Conservation (phyloP, 495 filamentous ascomycete genomes). For the Trichocladium uniseriatum region DNA sequence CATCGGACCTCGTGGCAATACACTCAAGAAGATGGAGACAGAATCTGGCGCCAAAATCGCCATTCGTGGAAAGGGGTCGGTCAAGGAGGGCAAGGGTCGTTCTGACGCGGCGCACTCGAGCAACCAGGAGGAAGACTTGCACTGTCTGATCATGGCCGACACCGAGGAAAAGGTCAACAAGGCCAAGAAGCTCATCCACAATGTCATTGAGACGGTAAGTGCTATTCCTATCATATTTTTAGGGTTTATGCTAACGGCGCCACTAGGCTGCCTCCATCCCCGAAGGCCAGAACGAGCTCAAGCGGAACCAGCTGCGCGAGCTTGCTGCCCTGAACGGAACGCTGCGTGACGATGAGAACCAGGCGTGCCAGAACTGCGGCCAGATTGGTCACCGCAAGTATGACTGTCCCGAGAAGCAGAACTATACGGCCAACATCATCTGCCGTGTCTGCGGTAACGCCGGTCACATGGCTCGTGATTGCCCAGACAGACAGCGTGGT, state of each 20-base stretch:
- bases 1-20: constrained; percentile 99
- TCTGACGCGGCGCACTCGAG: constrained; percentile 97
- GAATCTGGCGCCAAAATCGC: constrained; percentile 97
- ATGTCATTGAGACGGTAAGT: constrained; percentile 93
- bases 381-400: constrained; percentile 99
- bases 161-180: constrained; percentile 98
- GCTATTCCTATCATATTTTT: neutral
- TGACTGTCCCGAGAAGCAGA: constrained; percentile 94
- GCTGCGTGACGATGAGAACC: constrained; percentile 95
- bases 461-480: constrained; percentile 44
- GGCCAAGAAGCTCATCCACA: constrained; percentile 93
- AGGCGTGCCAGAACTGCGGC: constrained; percentile 98
- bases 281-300: constrained; percentile 95
- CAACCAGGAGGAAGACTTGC: constrained; percentile 98
- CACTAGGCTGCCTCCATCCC: constrained; percentile 89
- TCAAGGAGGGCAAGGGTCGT: constrained; percentile 98
- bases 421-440: constrained; percentile 97
- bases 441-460: constrained; percentile 84
- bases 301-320: constrained; percentile 95
- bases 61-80: constrained; percentile 97
- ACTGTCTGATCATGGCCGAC: constrained; percentile 98
- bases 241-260: neutral
- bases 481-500: constrained; percentile 83
- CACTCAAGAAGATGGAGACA: constrained; percentile 97
- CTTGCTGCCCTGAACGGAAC: constrained; percentile 97